Conservation (phyloP, 2,329 filamentous ascomycete genomes). For the Alternaria brassicae region DNA sequence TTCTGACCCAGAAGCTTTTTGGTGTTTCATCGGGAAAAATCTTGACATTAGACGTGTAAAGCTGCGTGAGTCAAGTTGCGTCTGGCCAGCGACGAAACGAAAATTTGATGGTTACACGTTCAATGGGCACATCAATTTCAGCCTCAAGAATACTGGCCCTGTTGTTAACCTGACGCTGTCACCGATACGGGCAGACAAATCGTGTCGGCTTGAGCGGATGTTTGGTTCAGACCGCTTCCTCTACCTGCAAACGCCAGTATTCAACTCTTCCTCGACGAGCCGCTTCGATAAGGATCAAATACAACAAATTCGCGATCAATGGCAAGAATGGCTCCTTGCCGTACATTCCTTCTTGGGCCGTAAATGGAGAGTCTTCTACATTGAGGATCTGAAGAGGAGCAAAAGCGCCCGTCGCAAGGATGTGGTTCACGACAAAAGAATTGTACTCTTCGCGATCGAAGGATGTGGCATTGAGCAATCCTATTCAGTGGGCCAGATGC, state of each 20-base stretch:
- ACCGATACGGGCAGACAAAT: constrained; percentile 38
- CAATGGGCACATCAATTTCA: constrained; percentile 40
- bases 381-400: constrained; percentile 47
- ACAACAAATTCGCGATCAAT: constrained; percentile 31
- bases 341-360: constrained; percentile 52
- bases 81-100: constrained; percentile 33
- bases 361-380: constrained; percentile 51
- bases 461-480: constrained; percentile 37
- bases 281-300: constrained; percentile 19
- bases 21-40: constrained; percentile 19
- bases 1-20: constrained; percentile 29
- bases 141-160: constrained; percentile 14
- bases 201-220: constrained; percentile 48
- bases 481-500: constrained; percentile 33
- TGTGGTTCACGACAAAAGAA: constrained; percentile 25
- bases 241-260: constrained; percentile 47
- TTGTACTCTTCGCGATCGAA: constrained; percentile 49
- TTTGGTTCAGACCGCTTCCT: constrained; percentile 54
- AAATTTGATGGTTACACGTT: constrained; percentile 42
- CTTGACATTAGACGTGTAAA: neutral
- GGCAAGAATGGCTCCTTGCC: constrained; percentile 44
- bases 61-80: constrained; percentile 20
- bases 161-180: constrained; percentile 38
- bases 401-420: constrained; percentile 33
- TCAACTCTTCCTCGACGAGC: constrained; percentile 23